Percentiles rank a stretch among this genome's conserved stretches.
These are phyloP conservation scores for Aaosphaeria pasadenensis DNA, from an alignment of 2,329 filamentous ascomycete genomes.

Conservation along the genomic window DNA sequence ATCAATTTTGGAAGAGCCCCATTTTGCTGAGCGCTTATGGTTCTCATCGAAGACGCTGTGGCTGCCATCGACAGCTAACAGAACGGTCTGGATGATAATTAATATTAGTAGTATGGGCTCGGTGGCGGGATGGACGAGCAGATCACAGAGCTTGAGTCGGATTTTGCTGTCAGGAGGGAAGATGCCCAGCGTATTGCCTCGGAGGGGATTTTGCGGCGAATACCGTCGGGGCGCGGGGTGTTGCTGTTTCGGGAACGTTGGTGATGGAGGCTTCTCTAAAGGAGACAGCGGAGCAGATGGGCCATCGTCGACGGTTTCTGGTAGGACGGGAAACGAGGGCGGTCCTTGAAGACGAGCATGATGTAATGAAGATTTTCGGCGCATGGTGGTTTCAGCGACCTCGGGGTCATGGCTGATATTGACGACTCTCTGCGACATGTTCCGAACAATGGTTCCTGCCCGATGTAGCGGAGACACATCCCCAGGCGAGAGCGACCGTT, in stretches of 20 bases:
- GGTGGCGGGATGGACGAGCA: conserved; percentile 80
- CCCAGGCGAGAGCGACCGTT: conserved; percentile 46
- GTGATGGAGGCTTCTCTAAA: conserved; percentile 39
- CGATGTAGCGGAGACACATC: conserved; percentile 46
- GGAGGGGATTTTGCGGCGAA: conserved; percentile 65
- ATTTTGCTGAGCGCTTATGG: conserved; percentile 57
- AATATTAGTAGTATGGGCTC: conserved; percentile 84
- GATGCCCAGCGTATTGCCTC: conserved; percentile 80
- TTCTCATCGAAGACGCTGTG: conserved; percentile 58
- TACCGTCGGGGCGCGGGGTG: conserved; percentile 26
- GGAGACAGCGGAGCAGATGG: conserved; percentile 30
- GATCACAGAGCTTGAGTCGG: conserved; percentile 71
- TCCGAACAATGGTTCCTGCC: conserved; percentile 52
- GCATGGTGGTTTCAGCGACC: conserved; percentile 68
- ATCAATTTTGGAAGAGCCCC: conserved; percentile 69
- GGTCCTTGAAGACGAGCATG: conserved; percentile 53
- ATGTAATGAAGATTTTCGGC: conserved; percentile 59
- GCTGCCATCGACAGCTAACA: conserved; percentile 82
- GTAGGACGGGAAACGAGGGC: conserved; percentile 51
- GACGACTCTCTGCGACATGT: conserved; percentile 95
- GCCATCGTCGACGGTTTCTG: conserved; percentile 47
- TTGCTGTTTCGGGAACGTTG: conserved; percentile 33
- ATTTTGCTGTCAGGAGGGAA: conserved; percentile 77
- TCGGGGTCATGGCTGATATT: conserved; percentile 95
- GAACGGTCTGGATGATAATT: conserved; percentile 81